Evolutionary conservation across 2,329 filamentous ascomycete genomes (phyloP), one percentile per base, ranked within the genome.

Genomic region (Aspergillus pseudotamarii): DNA sequence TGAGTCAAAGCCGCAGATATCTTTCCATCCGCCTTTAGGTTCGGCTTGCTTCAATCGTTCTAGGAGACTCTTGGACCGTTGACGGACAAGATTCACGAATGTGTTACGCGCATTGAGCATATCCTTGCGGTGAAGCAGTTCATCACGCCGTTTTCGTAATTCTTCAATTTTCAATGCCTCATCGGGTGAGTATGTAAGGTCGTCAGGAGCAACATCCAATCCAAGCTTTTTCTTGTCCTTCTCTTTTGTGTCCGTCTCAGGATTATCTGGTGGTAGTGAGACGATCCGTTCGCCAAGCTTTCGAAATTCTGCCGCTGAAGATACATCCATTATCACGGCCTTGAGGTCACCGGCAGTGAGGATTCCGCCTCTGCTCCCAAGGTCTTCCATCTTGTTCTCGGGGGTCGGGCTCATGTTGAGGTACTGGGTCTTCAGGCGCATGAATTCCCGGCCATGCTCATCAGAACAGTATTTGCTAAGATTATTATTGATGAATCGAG

Each of bases 391-490:
- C 28, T 63, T 64, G 6, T 68, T 68, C 34, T 71, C 71, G 3
- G 65, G 62, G 21, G 66, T 72, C 5, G 67, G 62, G 21, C 30
- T 64, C 9, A 71, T 36, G 60, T 74, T 74, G 16, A 78, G 68
- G n/a, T 73, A 72, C 30, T 69, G 68, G 14, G 71, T 70, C 54
- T 74, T 74, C 26, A 66, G 71, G 14, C 75, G 75, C 73, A 82
- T 78, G 63, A 82, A 83, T 66, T 83, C 80, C 16, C 73, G 70
- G 12, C 81, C 82, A 62, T 83, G 82, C 16, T 79, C 80, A 50
- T 83, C 81, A n/a, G 75, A 79, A 67, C 82, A 84, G 64, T 83
- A 84, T 67, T 83, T 84, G 72, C 80, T 83, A 4, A 73, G 77
- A 53, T 68, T 74, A 57, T 75, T 75, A 54, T 68, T 69, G n/a